Conservation (phyloP, 75 land plant species). For the Sequoiadendron giganteum region DNA sequence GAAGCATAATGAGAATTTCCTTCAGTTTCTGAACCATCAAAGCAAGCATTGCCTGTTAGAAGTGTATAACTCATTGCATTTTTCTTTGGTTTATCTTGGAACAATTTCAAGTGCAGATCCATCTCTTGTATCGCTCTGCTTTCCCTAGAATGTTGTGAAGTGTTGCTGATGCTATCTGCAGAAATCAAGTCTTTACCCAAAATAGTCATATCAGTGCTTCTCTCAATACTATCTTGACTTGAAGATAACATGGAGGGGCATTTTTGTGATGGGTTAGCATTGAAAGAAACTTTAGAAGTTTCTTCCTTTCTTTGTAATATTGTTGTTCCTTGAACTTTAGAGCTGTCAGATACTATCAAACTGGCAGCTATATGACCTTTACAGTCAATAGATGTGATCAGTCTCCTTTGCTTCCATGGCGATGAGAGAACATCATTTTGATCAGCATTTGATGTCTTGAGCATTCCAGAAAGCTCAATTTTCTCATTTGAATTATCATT, state of each 20-base stretch:
- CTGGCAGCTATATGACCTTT: neutral
- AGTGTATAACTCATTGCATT: neutral
- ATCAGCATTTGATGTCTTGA: neutral
- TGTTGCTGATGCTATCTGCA: constrained; percentile 5
- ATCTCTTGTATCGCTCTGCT: neutral
- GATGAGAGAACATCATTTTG: neutral
- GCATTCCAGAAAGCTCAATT: neutral
- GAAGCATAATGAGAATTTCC: neutral
- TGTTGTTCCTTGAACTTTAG: neutral
- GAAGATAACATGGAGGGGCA: neutral
- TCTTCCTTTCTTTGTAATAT: neutral
- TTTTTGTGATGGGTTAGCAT: neutral
- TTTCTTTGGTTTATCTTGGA: neutral
- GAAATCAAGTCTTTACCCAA: neutral
- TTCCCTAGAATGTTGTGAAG: neutral
- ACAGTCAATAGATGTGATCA: neutral
- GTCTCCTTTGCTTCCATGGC: neutral
- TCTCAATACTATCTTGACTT: neutral
- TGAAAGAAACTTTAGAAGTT: neutral
- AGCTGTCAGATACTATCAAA: neutral
- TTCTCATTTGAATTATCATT: neutral
- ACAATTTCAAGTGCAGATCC: neutral
- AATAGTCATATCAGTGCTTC: neutral
- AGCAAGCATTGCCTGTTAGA: neutral
- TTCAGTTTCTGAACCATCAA: neutral